Evolutionary conservation across 2,329 filamentous ascomycete genomes (phyloP), one percentile per base, ranked within the genome.

Genomic region (Tolypocladium nubicola): DNA sequence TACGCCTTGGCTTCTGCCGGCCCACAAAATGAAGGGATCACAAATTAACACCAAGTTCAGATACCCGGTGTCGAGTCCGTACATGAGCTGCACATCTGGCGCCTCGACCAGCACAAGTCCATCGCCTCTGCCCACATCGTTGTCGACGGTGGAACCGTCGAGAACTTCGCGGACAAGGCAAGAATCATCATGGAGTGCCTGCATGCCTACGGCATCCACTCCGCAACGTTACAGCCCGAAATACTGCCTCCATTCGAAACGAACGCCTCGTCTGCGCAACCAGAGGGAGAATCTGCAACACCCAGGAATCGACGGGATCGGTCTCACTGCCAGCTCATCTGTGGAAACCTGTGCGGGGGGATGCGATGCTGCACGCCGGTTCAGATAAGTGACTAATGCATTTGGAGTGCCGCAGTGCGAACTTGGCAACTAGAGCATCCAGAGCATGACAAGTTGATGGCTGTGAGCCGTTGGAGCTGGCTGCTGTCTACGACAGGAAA

Each of bases 81-180:
- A 16, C 86, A 90, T 61, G 86, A 90, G 63, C 75, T 91, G 19
- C 87, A 89, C 62, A 81, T 90, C 60, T 91, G 88, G 87, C 79
- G 83, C 2, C 76, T 91, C 3, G 83, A 87, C 65, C 86, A 92
- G 70, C 77, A 77, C 55, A 89, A 88, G 64, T 76, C 81, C 4
- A 77, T 90, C 52, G 88, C 88, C 9, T 85, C 85, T 1, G 87
- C 84, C 1, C 87, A 90, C 65, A 73, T 91, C 1, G 77, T 86
- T 0, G 79, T 90, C 19, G 76, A 79, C 1, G 79, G 83, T 60
- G 74, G 78, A 55, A 77, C 78, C 10, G 69, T 88, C 30, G 68
- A 74, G 40, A 73, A 74, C 54, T 90, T 90, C 66, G 79, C 82
- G 71, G 74, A 76, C 54, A 80, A 80, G 59, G 83, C 85, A 2